These are phyloP conservation scores for Phytophthora pinifolia DNA, from an alignment of 352 stramenopile species.

Conservation along the genomic window DNA sequence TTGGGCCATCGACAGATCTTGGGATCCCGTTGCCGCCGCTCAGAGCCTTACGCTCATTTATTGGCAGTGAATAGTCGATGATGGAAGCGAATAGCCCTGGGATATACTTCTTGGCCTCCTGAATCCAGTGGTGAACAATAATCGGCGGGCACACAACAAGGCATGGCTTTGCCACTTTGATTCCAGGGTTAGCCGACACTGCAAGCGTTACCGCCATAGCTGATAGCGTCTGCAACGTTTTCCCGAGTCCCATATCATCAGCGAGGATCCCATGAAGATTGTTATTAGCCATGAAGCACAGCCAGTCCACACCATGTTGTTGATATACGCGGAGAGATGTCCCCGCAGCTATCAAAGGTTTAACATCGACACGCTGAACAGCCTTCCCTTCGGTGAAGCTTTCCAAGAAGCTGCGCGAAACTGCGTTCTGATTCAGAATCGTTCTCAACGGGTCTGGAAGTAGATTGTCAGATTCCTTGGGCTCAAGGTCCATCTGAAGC, in stretches of 20 bases:
- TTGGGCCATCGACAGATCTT: conserved; percentile 9
- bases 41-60: conserved; percentile 43
- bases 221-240: conserved; percentile 95
- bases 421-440: conserved; percentile 49
- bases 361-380: conserved; percentile 41
- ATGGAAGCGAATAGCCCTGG: conserved; percentile 52
- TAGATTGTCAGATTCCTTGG: conserved; percentile 6
- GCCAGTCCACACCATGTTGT: conserved; percentile 77
- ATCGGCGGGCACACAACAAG: conserved; percentile 95
- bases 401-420: conserved; percentile 69
- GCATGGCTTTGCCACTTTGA: conserved; percentile 9
- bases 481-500: conserved; percentile 69
- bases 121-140: conserved; percentile 94
- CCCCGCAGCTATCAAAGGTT: conserved; percentile 27
- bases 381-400: conserved; percentile 61
- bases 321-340: conserved; percentile 68
- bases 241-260: conserved; percentile 92
- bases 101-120: conserved; percentile 90
- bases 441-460: conserved; percentile 19
- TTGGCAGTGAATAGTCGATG: conserved; percentile 77
- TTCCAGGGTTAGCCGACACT: conserved; percentile 1
- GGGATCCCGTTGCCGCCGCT: conserved; percentile 29
- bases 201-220: conserved; percentile 74
- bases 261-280: conserved; percentile 79
- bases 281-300: conserved; percentile 70